These are phyloP conservation scores for Aureobasidium pullulans DNA, from an alignment of 2,329 filamentous ascomycete species.

Conservation along the genomic window DNA sequence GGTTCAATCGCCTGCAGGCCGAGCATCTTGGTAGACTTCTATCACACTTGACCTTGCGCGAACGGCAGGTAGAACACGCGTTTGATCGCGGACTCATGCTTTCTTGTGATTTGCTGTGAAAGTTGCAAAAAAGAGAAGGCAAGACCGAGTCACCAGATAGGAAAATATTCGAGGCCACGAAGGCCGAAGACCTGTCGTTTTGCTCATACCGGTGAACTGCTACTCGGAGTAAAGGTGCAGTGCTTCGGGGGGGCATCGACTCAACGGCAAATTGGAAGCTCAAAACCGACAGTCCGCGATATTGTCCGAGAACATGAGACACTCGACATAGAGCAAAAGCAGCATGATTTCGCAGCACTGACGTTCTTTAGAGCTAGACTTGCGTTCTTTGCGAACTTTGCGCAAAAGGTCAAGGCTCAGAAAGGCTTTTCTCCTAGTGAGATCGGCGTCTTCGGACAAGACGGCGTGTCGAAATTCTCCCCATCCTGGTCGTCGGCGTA, in stretches of 20 bases:
- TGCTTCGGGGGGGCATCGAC: neutral
- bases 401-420: neutral
- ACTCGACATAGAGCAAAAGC: neutral
- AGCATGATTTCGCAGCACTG: neutral
- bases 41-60: conserved; percentile 13
- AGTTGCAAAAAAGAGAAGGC: conserved; percentile 6
- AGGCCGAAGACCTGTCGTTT: conserved; percentile 11
- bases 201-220: conserved; percentile 10
- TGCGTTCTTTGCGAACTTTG: neutral
- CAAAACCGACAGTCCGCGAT: conserved; percentile 2
- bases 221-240: conserved; percentile 6
- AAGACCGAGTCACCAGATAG: conserved; percentile 9
- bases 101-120: neutral
- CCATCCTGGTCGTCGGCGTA: neutral
- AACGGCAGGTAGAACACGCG: conserved; percentile 12
- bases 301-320: neutral
- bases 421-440: conserved; percentile 3
- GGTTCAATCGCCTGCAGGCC: conserved; percentile 8
- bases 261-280: conserved; percentile 11
- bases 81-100: conserved; percentile 8
- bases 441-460: conserved; percentile 6
- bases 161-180: conserved; percentile 7
- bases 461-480: neutral
- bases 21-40: conserved; percentile 11
- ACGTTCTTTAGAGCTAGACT: neutral